Conservation (phyloP, 306 rosid species). For the Quercus rubra region DNA sequence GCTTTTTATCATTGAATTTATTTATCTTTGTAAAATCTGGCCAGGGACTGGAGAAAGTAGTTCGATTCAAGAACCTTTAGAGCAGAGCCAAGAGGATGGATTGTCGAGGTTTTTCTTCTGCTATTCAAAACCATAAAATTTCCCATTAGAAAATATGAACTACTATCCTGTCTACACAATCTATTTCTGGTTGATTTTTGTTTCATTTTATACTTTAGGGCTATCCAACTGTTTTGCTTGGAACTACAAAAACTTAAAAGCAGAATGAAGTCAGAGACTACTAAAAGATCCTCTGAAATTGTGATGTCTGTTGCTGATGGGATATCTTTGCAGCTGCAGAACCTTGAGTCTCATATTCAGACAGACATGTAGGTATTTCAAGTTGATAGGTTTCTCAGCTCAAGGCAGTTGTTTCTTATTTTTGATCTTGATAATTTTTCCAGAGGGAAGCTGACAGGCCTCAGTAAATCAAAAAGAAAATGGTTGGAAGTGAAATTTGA, state of each 20-base stretch:
- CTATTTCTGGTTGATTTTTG: conserved; percentile 16
- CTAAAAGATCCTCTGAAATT: conserved; percentile 69
- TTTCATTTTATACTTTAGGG: conserved; percentile 48
- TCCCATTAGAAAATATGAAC: neutral
- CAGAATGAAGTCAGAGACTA: conserved; percentile 60
- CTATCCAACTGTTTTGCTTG: conserved; percentile 60
- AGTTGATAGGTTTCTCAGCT: conserved; percentile 25
- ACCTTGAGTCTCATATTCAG: conserved; percentile 70
- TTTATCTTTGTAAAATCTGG: conserved; percentile 18
- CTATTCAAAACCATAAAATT: conserved; percentile 3
- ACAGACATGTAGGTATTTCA: conserved; percentile 63
- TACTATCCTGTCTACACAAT: neutral
- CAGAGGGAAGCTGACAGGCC: conserved; percentile 69
- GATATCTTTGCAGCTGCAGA: conserved; percentile 68
- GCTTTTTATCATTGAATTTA: neutral
- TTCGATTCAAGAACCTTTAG: conserved; percentile 51
- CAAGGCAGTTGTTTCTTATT: conserved; percentile 7
- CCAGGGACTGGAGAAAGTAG: conserved; percentile 55
- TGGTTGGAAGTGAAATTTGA: conserved; percentile 60
- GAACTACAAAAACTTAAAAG: conserved; percentile 64
- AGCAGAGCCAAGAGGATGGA: conserved; percentile 55
- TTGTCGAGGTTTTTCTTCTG: conserved; percentile 57
- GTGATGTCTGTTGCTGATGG: conserved; percentile 62
- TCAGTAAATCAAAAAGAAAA: conserved; percentile 70
- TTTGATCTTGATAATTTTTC: conserved; percentile 24